These are phyloP conservation scores for Cubamyces sp. DNA, from an alignment of 768 basidiomycete species.

Conservation along the genomic window DNA sequence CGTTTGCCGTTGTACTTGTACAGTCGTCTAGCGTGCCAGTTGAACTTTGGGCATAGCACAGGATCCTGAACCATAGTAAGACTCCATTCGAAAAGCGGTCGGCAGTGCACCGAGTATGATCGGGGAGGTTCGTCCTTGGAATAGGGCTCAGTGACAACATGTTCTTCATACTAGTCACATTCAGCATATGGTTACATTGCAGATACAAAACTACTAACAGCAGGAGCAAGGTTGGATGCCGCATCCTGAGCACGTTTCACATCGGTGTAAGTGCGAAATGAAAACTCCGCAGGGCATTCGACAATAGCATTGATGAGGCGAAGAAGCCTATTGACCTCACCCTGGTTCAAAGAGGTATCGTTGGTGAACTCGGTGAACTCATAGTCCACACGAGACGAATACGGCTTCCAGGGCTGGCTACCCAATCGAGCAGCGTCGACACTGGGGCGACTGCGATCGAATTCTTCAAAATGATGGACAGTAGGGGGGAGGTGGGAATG, in stretches of 20 bases:
- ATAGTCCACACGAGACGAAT: conserved; percentile 35
- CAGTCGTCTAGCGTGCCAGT: conserved; percentile 38
- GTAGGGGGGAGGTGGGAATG: conserved; percentile 15
- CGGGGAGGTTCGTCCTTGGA: conserved; percentile 14
- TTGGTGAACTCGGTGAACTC: conserved; percentile 35
- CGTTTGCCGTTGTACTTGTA: conserved; percentile 35
- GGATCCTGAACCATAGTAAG: conserved; percentile 35
- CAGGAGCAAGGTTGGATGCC: conserved; percentile 3
- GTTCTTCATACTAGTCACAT: background rate
- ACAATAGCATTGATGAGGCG: conserved; percentile 23
- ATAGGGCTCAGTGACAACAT: conserved; percentile 1
- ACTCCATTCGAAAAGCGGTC: conserved; percentile 36
- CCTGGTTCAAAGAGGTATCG: conserved; percentile 27
- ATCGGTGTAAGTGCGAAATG: conserved; percentile 27
- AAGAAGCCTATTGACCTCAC: conserved; percentile 28
- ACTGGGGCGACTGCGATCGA: background rate
- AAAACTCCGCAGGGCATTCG: conserved; percentile 14
- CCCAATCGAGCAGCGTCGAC: conserved; percentile 10
- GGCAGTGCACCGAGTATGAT: conserved; percentile 28
- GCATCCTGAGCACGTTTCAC: conserved; percentile 28
- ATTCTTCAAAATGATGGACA: conserved; percentile 27
- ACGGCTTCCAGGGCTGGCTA: conserved; percentile 37
- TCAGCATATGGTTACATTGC: conserved; percentile 3
- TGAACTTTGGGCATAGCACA: conserved; percentile 28
- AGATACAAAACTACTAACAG: conserved; percentile 11